phyloP scores from a whole-genome alignment of 371 early-diverging fungal genomes.

The Coemansia sp. region DNA sequence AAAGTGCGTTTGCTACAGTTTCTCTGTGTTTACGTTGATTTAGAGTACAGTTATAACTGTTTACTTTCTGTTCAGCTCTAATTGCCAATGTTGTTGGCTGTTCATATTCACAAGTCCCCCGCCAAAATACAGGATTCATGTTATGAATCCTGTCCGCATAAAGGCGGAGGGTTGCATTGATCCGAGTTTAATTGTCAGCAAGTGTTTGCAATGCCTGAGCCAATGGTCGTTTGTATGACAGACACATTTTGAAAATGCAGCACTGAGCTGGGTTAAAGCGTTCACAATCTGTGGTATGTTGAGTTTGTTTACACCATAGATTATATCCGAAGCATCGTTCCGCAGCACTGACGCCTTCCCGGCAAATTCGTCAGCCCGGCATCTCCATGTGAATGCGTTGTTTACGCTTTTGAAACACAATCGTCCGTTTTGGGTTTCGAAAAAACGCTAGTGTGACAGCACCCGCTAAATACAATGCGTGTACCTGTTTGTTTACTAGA shows the following conservation, averaged over 20 bases:
- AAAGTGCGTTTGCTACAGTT: too few species aligned
- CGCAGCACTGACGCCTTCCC: not conserved
- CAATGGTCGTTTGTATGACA: too few species aligned
- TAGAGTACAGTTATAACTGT: too few species aligned
- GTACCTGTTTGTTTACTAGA: too few species aligned
- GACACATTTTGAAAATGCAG: too few species aligned
- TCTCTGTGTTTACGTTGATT: too few species aligned
- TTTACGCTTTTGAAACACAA: conserved; percentile 3
- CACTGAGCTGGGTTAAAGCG: too few species aligned
- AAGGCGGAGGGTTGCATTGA: not conserved
- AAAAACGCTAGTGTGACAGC: conserved; percentile 3
- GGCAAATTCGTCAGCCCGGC: not conserved
- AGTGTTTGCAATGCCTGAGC: not conserved
- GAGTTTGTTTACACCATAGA: too few species aligned
- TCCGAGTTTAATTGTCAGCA: not conserved
- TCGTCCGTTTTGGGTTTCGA: not conserved
- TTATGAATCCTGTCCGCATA: not conserved
- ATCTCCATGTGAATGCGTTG: not conserved
- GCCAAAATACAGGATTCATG: not conserved
- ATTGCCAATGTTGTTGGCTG: too few species aligned
- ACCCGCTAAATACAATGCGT: not conserved
- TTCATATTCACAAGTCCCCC: not conserved
- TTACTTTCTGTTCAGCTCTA: too few species aligned
- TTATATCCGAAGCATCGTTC: too few species aligned
- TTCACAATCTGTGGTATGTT: too few species aligned